Conservation (phyloP, 164 flowering plant genomes). For the Vitis riparia region DNA sequence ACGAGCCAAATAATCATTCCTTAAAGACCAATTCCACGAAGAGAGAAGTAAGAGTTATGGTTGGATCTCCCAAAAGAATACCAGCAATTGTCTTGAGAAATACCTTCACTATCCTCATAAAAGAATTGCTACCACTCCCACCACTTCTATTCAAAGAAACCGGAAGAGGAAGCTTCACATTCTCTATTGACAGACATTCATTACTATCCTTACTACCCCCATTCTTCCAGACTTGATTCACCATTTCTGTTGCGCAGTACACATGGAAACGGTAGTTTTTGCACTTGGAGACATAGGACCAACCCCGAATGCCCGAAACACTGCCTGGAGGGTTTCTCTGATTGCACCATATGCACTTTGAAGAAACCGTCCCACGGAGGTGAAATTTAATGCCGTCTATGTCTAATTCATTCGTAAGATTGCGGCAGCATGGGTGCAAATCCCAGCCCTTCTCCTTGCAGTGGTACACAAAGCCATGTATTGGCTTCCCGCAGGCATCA, state of each 20-base stretch:
- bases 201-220: neutral
- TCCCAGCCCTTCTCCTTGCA: constrained; percentile 2
- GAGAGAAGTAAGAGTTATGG: constrained; percentile 12
- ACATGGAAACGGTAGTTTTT: constrained; percentile 11
- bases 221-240: constrained; percentile 4
- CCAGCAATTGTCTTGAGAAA: neutral
- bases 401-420: neutral
- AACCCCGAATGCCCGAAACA: neutral
- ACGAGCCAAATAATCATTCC: constrained; percentile 7
- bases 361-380: neutral
- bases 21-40: neutral
- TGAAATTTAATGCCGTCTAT: neutral
- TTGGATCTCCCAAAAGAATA: constrained; percentile 5
- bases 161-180: neutral
- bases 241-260: constrained; percentile 2
- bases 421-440: constrained; percentile 17
- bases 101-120: constrained; percentile 9
- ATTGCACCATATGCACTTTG: constrained; percentile 9
- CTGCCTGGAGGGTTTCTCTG: neutral
- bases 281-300: constrained; percentile 17
- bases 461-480: constrained; percentile 10
- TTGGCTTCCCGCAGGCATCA: constrained; percentile 11
- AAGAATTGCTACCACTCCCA: constrained; percentile 10
- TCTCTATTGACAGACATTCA: constrained; percentile 1
- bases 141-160: neutral